A percentile compares a stretch with the other conserved stretches of the same genome.
These are phyloP conservation scores for Sonneratia caseolaris DNA, from an alignment of 345 rosid species.

Conservation along the genomic window DNA sequence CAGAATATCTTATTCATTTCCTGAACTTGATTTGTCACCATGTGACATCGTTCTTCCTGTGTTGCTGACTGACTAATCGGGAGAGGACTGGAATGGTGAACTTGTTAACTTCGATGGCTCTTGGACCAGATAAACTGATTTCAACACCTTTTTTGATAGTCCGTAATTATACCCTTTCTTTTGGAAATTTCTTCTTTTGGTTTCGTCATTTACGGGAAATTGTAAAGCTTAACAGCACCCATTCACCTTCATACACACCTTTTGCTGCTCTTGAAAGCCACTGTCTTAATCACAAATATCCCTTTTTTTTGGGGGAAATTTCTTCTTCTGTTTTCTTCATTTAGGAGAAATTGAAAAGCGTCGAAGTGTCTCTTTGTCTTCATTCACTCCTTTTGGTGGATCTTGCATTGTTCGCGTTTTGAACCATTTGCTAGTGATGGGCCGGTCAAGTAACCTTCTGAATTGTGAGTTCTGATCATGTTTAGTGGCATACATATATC, in stretches of 20 bases:
- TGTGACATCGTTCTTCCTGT: not conserved
- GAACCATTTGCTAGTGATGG: not conserved
- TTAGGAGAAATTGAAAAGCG: not conserved
- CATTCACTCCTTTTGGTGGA: not conserved
- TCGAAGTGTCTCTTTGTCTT: not conserved
- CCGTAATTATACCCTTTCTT: not conserved
- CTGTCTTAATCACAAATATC: too few relatives aligned
- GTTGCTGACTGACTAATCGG: not conserved
- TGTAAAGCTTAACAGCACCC: too few relatives aligned
- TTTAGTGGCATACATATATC: not conserved
- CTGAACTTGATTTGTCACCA: not conserved
- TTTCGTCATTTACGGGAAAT: too few relatives aligned
- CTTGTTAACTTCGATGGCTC: not conserved
- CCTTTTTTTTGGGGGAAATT: too few relatives aligned
- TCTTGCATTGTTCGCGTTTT: not conserved
- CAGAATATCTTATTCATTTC: not conserved
- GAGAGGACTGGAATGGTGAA: not conserved
- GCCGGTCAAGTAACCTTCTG: not conserved
- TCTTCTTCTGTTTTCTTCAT: too few relatives aligned
- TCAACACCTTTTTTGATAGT: not conserved
- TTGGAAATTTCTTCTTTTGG: not conserved
- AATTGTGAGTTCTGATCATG: not conserved
- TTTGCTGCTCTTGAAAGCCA: too few relatives aligned
- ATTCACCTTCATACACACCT: too few relatives aligned
- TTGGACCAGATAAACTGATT: not conserved